Conservation (phyloP, 2,329 filamentous ascomycete genomes). For the Trichothecium roseum region DNA sequence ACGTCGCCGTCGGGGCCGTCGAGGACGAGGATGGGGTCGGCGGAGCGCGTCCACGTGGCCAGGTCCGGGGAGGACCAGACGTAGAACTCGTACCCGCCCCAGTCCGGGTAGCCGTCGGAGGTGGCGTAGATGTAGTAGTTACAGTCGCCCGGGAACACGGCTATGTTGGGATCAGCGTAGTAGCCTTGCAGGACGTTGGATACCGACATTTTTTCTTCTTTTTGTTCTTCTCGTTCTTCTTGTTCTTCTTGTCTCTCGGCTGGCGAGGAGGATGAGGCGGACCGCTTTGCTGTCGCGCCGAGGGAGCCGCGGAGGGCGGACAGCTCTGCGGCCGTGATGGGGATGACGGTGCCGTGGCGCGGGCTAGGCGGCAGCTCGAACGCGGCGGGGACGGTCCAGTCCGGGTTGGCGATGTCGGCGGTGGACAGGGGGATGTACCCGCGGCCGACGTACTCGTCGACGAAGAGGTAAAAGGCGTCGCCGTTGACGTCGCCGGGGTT, state of each 20-base stretch:
- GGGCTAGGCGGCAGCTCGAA: slow-evolving; percentile 38
- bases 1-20: slow-evolving; percentile 39
- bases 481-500: slow-evolving; percentile 38
- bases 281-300: background rate
- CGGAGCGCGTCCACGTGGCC: slow-evolving; percentile 27
- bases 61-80: slow-evolving; percentile 34
- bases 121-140: slow-evolving; percentile 38
- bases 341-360: slow-evolving; percentile 42
- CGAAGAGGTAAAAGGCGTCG: slow-evolving; percentile 44
- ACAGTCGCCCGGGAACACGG: slow-evolving; percentile 22
- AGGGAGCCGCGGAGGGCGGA: slow-evolving; percentile 14
- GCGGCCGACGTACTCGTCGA: slow-evolving; percentile 39
- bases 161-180: slow-evolving; percentile 37
- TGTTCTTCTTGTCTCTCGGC: too few relatives aligned
- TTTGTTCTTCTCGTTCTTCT: background rate
- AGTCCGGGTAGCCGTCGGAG: slow-evolving; percentile 31
- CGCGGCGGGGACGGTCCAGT: slow-evolving; percentile 33
- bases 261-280: too few relatives aligned
- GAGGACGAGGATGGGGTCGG: slow-evolving; percentile 31
- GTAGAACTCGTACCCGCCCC: slow-evolving; percentile 36
- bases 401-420: slow-evolving; percentile 32
- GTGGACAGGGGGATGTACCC: slow-evolving; percentile 45
- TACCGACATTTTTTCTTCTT: too few relatives aligned
- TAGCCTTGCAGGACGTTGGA: slow-evolving; percentile 23
- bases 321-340: slow-evolving; percentile 36